phyloP scores from a whole-genome alignment of 768 basidiomycete species.

The Pulveroboletus sp. region DNA sequence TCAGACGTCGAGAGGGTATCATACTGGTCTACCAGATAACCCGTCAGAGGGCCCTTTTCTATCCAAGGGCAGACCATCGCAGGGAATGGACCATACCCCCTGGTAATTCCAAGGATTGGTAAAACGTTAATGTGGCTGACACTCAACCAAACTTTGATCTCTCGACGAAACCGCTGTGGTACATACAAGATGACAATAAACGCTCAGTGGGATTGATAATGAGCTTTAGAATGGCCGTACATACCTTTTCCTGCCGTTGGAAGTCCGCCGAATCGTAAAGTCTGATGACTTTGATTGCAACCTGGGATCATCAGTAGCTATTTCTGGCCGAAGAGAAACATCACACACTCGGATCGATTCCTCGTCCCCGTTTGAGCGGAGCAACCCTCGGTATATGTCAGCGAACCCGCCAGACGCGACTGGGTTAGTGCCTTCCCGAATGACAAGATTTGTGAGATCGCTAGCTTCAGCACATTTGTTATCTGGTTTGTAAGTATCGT shows the following conservation, averaged over 20 bases:
- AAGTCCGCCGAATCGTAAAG: slow-evolving; percentile 4
- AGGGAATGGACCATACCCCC: neutral
- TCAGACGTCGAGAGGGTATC: neutral
- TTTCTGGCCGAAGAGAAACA: neutral
- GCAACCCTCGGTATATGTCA: slow-evolving; percentile 3
- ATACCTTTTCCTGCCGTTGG: slow-evolving; percentile 9
- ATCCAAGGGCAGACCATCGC: slow-evolving; percentile 2
- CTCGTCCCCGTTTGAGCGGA: neutral
- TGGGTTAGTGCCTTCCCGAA: neutral
- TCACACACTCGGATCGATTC: neutral
- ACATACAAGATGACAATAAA: too few relatives aligned
- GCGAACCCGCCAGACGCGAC: slow-evolving; percentile 6
- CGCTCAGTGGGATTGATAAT: too few relatives aligned
- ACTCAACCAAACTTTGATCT: neutral
- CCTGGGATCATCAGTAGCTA: neutral
- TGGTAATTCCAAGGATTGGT: neutral
- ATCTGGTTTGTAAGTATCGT: slow-evolving; percentile 10
- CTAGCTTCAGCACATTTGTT: too few relatives aligned
- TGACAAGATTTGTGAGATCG: neutral
- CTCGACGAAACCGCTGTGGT: slow-evolving; percentile 12
- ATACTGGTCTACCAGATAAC: neutral
- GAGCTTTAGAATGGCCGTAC: too few relatives aligned
- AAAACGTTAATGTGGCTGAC: neutral
- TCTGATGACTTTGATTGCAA: slow-evolving; percentile 7
- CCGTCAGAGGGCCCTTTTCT: neutral